phyloP scores from a whole-genome alignment of 805 yeast genomes.

The Lipomyces lipofer region DNA sequence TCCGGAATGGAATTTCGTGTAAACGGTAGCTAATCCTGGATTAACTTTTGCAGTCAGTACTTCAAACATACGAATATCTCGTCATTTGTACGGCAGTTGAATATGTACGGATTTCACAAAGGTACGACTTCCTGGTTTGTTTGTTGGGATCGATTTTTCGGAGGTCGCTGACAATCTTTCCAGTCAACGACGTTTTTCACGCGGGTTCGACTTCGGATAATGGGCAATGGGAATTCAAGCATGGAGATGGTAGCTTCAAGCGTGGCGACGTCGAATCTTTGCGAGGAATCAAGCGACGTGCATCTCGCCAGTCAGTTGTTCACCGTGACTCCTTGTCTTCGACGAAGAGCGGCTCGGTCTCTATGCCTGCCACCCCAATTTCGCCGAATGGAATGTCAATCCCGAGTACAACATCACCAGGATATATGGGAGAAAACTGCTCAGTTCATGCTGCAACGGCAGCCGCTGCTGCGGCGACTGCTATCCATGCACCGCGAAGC shows the following conservation, averaged over 20 bases:
- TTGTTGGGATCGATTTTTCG: background rate
- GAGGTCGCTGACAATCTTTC: background rate
- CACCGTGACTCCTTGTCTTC: conserved; percentile 38
- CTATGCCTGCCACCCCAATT: conserved; percentile 28
- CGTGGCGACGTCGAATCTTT: conserved; percentile 78
- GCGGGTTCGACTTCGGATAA: conserved; percentile 29
- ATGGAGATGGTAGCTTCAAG: conserved; percentile 72
- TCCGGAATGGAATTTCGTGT: background rate
- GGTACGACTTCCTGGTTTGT: conserved; percentile 32
- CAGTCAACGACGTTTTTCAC: conserved; percentile 42
- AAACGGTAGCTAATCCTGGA: background rate
- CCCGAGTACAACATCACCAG: conserved; percentile 8
- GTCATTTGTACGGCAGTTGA: conserved; percentile 87
- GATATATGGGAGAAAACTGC: conserved; percentile 4
- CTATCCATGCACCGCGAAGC: conserved; percentile 1
- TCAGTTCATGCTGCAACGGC: background rate
- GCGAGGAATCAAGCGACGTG: conserved; percentile 74
- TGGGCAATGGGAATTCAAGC: conserved; percentile 82
- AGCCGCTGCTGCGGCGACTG: background rate
- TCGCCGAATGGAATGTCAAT: conserved; percentile 15
- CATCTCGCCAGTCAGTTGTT: conserved; percentile 46
- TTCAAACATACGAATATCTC: conserved; percentile 95
- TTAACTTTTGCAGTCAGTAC: conserved; percentile 49
- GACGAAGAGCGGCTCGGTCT: conserved; percentile 46
- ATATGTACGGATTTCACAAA: conserved; percentile 96